phyloP scores from a whole-genome alignment of 805 yeast species.

The Cyberlindnera bimundalis region DNA sequence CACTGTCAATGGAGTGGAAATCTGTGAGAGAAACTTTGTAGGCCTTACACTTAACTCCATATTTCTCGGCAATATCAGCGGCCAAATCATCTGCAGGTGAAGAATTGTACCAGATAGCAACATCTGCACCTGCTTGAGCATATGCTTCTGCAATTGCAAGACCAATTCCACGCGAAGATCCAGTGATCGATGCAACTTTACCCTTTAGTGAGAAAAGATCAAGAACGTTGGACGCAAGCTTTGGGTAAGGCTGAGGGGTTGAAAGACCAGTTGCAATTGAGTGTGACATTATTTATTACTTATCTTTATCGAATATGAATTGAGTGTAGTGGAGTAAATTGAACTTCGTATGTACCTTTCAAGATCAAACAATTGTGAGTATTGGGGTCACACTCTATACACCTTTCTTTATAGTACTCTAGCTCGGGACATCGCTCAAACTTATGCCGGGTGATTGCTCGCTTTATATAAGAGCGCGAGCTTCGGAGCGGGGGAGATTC shows the following conservation, averaged over 20 bases:
- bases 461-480: too few species aligned
- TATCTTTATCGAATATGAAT: too few species aligned
- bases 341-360: too few species aligned
- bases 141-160: conserved; percentile 76
- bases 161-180: conserved; percentile 84
- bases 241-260: conserved; percentile 51
- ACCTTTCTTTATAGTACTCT: too few species aligned
- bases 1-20: conserved; percentile 27
- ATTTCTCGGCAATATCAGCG: conserved; percentile 54
- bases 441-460: too few species aligned
- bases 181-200: conserved; percentile 80
- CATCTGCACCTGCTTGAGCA: conserved; percentile 89
- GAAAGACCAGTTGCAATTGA: conserved; percentile 26
- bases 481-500: too few species aligned
- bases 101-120: conserved; percentile 43
- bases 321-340: too few species aligned
- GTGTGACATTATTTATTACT: conserved; percentile 4
- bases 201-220: conserved; percentile 80
- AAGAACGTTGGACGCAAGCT: conserved; percentile 46
- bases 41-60: conserved; percentile 65
- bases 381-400: too few species aligned
- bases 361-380: too few species aligned
- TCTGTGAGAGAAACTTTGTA: conserved; percentile 35
- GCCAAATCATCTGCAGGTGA: conserved; percentile 33
- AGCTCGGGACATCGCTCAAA: too few species aligned